These are phyloP conservation scores for Yamadazyma siamensis DNA, from an alignment of 1,139 yeast genomes.

Conservation along the genomic window DNA sequence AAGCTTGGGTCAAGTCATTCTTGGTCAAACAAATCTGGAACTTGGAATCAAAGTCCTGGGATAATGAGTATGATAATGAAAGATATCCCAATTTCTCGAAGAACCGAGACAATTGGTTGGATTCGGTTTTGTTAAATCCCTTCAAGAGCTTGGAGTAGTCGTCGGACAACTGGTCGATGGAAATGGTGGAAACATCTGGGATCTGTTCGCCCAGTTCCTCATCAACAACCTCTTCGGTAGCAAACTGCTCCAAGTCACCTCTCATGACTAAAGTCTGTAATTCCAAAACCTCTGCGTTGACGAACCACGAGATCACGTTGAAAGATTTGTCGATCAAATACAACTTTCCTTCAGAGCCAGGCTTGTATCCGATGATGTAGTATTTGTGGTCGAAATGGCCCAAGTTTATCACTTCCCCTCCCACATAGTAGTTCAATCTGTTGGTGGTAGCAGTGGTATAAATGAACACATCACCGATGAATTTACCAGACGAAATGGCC, in stretches of 20 bases:
- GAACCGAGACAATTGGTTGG: constrained; percentile 82
- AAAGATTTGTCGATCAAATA: constrained; percentile 90
- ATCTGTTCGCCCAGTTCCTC: constrained; percentile 39
- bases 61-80: constrained; percentile 76
- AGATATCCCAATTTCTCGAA: constrained; percentile 88
- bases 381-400: constrained; percentile 90
- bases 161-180: constrained; percentile 61
- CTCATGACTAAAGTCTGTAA: constrained; percentile 94
- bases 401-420: constrained; percentile 87
- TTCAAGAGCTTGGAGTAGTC: constrained; percentile 40
- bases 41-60: constrained; percentile 82
- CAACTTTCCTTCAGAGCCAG: constrained; percentile 78
- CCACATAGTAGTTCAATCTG: constrained; percentile 90
- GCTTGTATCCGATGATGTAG: constrained; percentile 84
- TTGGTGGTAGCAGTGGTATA: constrained; percentile 79
- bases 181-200: constrained; percentile 53
- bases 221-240: constrained; percentile 27
- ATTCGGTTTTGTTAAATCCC: constrained; percentile 63
- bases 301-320: constrained; percentile 75
- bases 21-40: constrained; percentile 66
- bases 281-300: constrained; percentile 83
- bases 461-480: constrained; percentile 96
- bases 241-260: constrained; percentile 70
- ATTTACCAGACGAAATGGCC: constrained; percentile 79
- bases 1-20: constrained; percentile 68